Conservation (phyloP, 495 filamentous ascomycete species). For the Penicillium cataractarum region DNA sequence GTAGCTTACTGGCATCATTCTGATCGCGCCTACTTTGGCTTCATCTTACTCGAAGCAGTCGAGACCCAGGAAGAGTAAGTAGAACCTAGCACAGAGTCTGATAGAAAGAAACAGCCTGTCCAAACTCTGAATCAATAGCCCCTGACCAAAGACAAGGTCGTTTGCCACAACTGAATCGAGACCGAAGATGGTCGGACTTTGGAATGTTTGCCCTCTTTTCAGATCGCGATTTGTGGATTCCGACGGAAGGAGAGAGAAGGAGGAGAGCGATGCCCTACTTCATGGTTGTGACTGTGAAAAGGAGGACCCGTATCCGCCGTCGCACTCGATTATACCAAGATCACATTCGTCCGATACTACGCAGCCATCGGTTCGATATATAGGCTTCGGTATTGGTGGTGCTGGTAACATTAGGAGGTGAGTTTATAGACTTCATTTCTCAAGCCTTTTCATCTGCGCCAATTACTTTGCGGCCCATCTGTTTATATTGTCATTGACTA, state of each 20-base stretch:
- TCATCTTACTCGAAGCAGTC: neutral
- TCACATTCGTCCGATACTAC: neutral
- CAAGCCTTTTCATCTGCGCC: neutral
- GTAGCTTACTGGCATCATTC: neutral
- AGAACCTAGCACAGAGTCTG: neutral
- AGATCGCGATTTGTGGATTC: neutral
- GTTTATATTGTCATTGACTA: neutral
- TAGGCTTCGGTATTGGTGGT: neutral
- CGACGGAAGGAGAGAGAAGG: neutral
- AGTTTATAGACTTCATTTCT: neutral
- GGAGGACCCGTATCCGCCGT: neutral
- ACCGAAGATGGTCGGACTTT: neutral
- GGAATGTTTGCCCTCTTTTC: neutral
- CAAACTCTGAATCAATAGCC: neutral
- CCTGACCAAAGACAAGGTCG: neutral
- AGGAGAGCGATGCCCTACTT: neutral
- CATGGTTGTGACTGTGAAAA: neutral
- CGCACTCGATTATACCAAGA: neutral
- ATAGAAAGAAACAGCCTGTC: neutral
- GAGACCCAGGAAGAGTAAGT: neutral
- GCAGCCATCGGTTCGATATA: neutral
- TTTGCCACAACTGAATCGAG: neutral
- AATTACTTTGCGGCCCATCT: neutral
- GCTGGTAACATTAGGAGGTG: neutral
- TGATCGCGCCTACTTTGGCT: neutral